phyloP scores from a whole-genome alignment of 371 early-diverging fungal genomes.

The Lichtheimia corymbifera region DNA sequence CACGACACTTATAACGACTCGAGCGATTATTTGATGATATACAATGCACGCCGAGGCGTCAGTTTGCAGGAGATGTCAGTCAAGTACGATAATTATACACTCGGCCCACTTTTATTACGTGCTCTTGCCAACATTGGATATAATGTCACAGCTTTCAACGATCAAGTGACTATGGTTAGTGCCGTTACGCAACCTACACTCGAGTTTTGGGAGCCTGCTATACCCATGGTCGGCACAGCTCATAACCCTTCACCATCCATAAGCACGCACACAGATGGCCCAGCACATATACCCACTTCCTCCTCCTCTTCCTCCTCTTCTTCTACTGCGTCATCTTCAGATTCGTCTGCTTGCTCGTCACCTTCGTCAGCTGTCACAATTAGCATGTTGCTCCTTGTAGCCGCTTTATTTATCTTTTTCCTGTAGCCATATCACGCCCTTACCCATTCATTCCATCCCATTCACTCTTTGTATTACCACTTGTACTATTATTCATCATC shows the following conservation, averaged over 20 bases:
- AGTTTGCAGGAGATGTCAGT: slow-evolving; percentile 5
- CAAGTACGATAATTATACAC: slow-evolving; percentile 31
- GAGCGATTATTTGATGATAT: slow-evolving; percentile 46
- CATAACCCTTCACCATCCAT: slow-evolving; percentile 32
- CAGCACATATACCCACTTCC: slow-evolving; percentile 23
- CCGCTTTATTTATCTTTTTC: slow-evolving; percentile 9
- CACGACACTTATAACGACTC: slow-evolving; percentile 22
- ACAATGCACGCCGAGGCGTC: slow-evolving; percentile 25
- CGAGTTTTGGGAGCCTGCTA: slow-evolving; percentile 29
- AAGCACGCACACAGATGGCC: slow-evolving; percentile 22
- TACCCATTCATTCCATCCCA: not conserved
- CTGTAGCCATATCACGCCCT: not conserved
- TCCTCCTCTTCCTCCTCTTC: slow-evolving; percentile 12
- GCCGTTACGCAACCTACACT: slow-evolving; percentile 17
- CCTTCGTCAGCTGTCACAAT: too few species aligned
- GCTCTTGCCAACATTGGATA: slow-evolving; percentile 48
- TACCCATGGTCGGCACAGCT: slow-evolving; percentile 25
- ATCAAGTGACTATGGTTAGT: slow-evolving; percentile 6
- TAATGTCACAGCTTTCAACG: slow-evolving; percentile 8
- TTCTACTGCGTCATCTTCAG: slow-evolving; percentile 5
- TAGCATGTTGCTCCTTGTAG: not conserved
- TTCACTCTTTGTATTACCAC: not conserved
- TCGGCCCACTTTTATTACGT: slow-evolving; percentile 41
- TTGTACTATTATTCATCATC: not conserved
- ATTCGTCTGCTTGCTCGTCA: not conserved